Base-by-base conservation (phyloP, 345 rosid genomes). In the Rhizophora apiculata region DNA sequence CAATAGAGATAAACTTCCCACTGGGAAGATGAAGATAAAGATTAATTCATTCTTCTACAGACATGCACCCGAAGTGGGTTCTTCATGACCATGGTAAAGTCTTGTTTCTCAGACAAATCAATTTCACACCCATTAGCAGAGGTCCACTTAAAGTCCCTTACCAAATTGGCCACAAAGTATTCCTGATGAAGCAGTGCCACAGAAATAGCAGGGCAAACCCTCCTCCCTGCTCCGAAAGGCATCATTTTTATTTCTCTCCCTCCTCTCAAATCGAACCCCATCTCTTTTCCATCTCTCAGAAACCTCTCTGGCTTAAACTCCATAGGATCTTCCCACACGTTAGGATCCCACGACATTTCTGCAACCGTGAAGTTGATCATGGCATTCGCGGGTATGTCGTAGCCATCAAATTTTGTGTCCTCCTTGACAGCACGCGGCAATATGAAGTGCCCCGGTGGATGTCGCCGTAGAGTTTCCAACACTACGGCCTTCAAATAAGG, bases 201-300 rank as follows among this genome's bases (percentile, higher is more conserved):
- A 3, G 55, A 18, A 37, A 51, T 52, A 15, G 71, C 76, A 19
- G 76, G 71, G 24, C 76, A 73, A 24, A 68, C 55, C 55, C 67
- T 67, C 65, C 76, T 51, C 16, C 67, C 76, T 21, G 76, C 71
- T 18, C 76, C 66, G 49, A 72, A 72, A 1, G 76, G 76, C 71
- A 73, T 67, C 72, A 73, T 73, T 26, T 73, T 67, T 15, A 73
- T 73, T 63, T 67, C 67, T n/a, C 60, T 67, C 4, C 52, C 46
- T 1, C 71, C 76, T 20, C 53, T 73, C 21, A 73, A 24, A 39
- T 73, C 72, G 34, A 66, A 67, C 36, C 16, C 67, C 3, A 13
- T 48, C 57, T 39, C 63, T 21, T 26, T 13, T 0, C 59, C 70
- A 30, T 65, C 20, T 7, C 19, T 22, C 62, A 73, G 11, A 29